Evolutionary conservation across 768 basidiomycete genomes (phyloP).

Genomic region (Lactarius akahatsu): DNA sequence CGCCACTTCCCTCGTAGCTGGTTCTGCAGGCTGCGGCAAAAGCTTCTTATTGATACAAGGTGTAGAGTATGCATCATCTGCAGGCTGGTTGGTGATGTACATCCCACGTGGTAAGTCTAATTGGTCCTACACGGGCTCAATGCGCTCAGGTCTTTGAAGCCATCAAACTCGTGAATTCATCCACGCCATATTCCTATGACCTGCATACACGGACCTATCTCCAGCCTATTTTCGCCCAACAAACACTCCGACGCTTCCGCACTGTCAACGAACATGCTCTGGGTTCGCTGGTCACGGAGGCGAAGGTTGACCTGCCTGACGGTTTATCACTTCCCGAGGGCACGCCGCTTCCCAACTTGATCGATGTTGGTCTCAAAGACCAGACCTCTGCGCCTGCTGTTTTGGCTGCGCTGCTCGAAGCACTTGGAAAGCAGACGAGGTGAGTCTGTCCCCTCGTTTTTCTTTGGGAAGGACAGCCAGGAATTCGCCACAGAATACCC

Average conservation of each 20-base stretch:
- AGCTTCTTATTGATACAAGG: constrained; percentile 76
- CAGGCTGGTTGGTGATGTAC: constrained; percentile 82
- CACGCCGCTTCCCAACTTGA: constrained; percentile 52
- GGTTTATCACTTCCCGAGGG: constrained; percentile 48
- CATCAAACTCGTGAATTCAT: constrained; percentile 67
- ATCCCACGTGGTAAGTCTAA: constrained; percentile 65
- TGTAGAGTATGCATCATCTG: constrained; percentile 60
- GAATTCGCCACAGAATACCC: constrained; percentile 51
- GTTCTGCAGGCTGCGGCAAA: constrained; percentile 77
- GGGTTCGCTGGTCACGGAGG: constrained; percentile 41
- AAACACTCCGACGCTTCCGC: constrained; percentile 60
- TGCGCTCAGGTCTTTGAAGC: constrained; percentile 35
- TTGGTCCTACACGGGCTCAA: not conserved
- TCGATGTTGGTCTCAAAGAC: constrained; percentile 57
- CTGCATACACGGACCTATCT: constrained; percentile 72
- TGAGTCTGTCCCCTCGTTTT: constrained; percentile 38
- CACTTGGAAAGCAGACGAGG: constrained; percentile 64
- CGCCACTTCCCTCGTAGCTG: constrained; percentile 48
- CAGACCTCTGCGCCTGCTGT: constrained; percentile 52
- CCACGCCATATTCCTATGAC: constrained; percentile 71
- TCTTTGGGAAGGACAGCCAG: not conserved
- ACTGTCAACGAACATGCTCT: constrained; percentile 56
- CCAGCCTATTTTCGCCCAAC: constrained; percentile 64
- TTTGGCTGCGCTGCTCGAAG: constrained; percentile 56
- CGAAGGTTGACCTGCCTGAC: constrained; percentile 48